phyloP scores from a whole-genome alignment of 805 yeast species.

The Ogataea pilisensis region DNA sequence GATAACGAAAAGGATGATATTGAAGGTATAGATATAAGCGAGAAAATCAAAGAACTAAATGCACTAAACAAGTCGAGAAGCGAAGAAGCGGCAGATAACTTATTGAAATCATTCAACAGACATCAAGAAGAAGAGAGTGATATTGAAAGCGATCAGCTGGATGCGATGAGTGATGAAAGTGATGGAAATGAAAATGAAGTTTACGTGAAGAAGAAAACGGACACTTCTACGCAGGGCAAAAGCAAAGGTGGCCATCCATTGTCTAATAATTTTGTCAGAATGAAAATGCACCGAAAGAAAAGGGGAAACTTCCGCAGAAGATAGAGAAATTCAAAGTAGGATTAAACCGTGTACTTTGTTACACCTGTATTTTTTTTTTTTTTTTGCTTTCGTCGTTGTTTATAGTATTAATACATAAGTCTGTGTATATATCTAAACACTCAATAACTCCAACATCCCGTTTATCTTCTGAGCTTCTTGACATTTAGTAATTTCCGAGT shows the following conservation, averaged over 20 bases:
- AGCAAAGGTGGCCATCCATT: slow-evolving; percentile 25
- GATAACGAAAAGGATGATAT: slow-evolving; percentile 28
- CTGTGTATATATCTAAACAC: slow-evolving; percentile 31
- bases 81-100: slow-evolving; percentile 6
- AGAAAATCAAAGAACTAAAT: slow-evolving; percentile 34
- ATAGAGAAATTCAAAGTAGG: slow-evolving; percentile 8
- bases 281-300: slow-evolving; percentile 30
- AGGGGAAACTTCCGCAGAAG: slow-evolving; percentile 21
- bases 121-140: slow-evolving; percentile 1
- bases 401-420: slow-evolving; percentile 1
- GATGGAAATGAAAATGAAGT: slow-evolving; percentile 21
- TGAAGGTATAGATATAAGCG: slow-evolving; percentile 38
- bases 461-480: slow-evolving; percentile 84
- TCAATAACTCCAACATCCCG: slow-evolving; percentile 89
- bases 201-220: slow-evolving; percentile 19
- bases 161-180: slow-evolving; percentile 17
- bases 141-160: slow-evolving; percentile 8
- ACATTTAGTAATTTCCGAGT: slow-evolving; percentile 69
- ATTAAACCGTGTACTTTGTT: too few species aligned
- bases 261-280: slow-evolving; percentile 32
- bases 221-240: slow-evolving; percentile 15
- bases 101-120: neutral
- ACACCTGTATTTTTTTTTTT: too few species aligned
- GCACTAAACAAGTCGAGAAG: slow-evolving; percentile 13
- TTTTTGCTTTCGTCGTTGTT: too few species aligned